Evolutionary conservation across 2,329 filamentous ascomycete species (phyloP).

Genomic region (Colletotrichum euphorbiae): DNA sequence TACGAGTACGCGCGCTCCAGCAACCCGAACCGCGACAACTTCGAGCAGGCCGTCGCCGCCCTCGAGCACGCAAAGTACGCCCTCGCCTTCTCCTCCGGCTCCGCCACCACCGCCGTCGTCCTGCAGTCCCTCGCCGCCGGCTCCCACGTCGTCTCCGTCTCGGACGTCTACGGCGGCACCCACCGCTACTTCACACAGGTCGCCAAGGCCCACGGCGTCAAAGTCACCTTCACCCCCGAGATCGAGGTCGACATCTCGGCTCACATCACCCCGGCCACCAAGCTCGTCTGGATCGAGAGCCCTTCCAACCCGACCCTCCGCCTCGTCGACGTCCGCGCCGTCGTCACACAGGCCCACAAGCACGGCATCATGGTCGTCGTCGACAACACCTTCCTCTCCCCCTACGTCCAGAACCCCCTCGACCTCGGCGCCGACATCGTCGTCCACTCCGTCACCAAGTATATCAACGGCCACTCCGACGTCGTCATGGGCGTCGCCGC

Average conservation of each 20-base stretch:
- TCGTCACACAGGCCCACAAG: constrained; percentile 84
- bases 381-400: constrained; percentile 97
- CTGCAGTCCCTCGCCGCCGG: constrained; percentile 91
- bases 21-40: constrained; percentile 96
- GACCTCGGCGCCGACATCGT: constrained; percentile 97
- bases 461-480: constrained; percentile 97
- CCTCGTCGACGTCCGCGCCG: constrained; percentile 90
- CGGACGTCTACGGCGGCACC: constrained; percentile 97
- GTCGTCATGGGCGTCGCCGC: constrained; percentile 98
- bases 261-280: constrained; percentile 89
- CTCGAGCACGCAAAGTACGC: constrained; percentile 94
- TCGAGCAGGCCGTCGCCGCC: constrained; percentile 90
- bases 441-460: constrained; percentile 97
- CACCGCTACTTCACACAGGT: constrained; percentile 99
- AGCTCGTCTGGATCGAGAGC: constrained; percentile 96
- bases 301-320: constrained; percentile 95
- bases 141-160: constrained; percentile 95
- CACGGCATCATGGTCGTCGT: constrained; percentile 96
- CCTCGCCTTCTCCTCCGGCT: constrained; percentile 93
- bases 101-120: constrained; percentile 91
- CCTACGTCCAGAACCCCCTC: constrained; percentile 96
- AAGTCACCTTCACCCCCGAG: constrained; percentile 92
- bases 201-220: constrained; percentile 91
- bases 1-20: constrained; percentile 95
- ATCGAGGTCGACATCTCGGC: constrained; percentile 89